These are phyloP conservation scores for Hevea brasiliensis DNA, from an alignment of 345 rosid species.

Conservation along the genomic window DNA sequence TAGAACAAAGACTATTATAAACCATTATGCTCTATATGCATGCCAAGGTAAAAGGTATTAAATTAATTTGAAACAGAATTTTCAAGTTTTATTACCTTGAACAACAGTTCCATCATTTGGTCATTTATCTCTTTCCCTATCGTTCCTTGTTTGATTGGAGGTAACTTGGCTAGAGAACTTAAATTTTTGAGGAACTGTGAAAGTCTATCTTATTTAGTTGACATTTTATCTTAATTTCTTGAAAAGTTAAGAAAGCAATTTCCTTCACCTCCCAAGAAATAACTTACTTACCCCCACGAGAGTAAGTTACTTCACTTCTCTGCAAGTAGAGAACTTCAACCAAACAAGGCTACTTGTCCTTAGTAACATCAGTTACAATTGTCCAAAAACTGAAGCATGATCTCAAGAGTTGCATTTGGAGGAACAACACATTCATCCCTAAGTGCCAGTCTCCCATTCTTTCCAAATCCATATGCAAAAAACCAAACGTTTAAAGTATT, in stretches of 20 bases:
- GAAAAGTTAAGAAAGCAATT: no score
- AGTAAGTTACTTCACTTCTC: no score
- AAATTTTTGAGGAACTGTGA: no score
- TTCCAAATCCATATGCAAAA: constrained; percentile 82
- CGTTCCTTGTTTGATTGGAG: no score
- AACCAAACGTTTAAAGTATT: not conserved
- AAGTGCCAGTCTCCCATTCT: constrained; percentile 64
- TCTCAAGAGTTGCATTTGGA: constrained; percentile 67
- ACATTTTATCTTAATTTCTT: no score
- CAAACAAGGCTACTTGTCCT: constrained; percentile 79
- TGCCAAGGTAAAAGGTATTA: not conserved
- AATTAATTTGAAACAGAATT: no score
- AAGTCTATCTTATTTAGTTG: no score
- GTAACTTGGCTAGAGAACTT: no score
- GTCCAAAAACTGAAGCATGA: constrained; percentile 80
- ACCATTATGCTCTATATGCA: not conserved
- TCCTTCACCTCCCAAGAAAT: no score
- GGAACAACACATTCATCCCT: constrained; percentile 66
- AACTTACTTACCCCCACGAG: no score
- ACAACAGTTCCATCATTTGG: constrained; percentile 85
- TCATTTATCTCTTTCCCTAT: constrained; percentile 81
- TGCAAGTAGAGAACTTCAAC: constrained; percentile 71
- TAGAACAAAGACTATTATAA: not conserved
- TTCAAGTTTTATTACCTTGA: constrained; percentile 37
- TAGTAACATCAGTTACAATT: constrained; percentile 72